Percentiles rank a stretch among this genome's conserved stretches.
phyloP scores from a whole-genome alignment of 2,329 filamentous ascomycete genomes.

The Monosporascus sp. region DNA sequence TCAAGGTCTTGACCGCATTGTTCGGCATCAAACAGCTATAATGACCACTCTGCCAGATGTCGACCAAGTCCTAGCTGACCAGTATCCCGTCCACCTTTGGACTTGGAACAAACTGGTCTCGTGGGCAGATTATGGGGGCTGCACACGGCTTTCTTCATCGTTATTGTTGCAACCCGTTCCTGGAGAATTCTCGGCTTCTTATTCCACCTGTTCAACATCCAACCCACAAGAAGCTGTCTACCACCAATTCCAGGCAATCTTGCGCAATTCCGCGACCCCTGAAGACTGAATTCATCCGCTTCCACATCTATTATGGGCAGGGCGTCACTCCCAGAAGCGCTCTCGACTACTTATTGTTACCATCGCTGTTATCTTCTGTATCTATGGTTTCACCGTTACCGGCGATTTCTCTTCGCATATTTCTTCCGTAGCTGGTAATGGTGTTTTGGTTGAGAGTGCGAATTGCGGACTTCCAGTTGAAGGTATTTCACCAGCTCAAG shows the following conservation, averaged over 20 bases:
- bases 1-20: too few relatives aligned
- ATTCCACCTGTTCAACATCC: not conserved
- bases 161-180: not conserved
- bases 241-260: conserved; percentile 4
- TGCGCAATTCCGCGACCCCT: conserved; percentile 1
- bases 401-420: conserved; percentile 7
- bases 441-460: conserved; percentile 2
- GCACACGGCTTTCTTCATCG: not conserved
- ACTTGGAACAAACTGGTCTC: not conserved
- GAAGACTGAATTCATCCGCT: not conserved
- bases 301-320: not conserved
- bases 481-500: not conserved
- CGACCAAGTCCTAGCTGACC: too few relatives aligned
- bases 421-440: conserved; percentile 1
- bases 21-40: too few relatives aligned
- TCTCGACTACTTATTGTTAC: not conserved
- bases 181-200: not conserved
- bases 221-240: conserved; percentile 1
- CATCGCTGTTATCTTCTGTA: not conserved
- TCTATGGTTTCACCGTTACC: conserved; percentile 1
- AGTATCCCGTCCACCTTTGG: not conserved
- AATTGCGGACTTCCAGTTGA: conserved; percentile 6
- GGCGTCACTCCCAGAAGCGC: not conserved
- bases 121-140: not conserved
- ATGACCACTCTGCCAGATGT: too few relatives aligned